Evolutionary conservation across 2,329 filamentous ascomycete genomes (phyloP), one percentile per base, ranked within the genome.

Genomic region (Colletotrichum cuscutae): DNA sequence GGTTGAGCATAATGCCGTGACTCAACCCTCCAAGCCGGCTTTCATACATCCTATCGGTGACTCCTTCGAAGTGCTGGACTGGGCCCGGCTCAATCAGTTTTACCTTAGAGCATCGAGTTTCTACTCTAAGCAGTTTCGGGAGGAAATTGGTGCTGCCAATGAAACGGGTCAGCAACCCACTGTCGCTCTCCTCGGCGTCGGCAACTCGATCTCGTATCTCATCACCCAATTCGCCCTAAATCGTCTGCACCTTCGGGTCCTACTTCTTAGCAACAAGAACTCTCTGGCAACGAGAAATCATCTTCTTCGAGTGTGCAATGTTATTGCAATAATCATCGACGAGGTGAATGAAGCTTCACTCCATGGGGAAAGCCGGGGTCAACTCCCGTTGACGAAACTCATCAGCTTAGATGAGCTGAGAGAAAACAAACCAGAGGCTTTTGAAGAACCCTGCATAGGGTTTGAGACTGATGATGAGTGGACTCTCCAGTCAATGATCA

Each of bases 261-360:
- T 72, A 8, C 28, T 72, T 1, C 65, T 72, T 22, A 72, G 69
- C 22, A 68, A 72, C 58, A 72, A 68, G 58, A 72, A 72, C n/a
- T 59, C 69, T 1, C 9, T 58, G 3, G 58, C 28, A 9, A 72
- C 65, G 4, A 62, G 64, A 12, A 9, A 62, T 2, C 65, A 68
- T n/a, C 37, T 72, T 2, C 69, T 72, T 4, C 28, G n/a, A 5
- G 65, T 53, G 0, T 72, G 69, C 58, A 52, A 63, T 9, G 69
- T 59, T 9, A 57, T 42, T 9, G 58, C 58, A 1, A 26, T 68
- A 7, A 42, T 72, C 30, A 42, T 13, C 3, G 69, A 72, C 19
- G 30, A 58, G 58, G 65, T 65, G 5, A 72, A 58, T n/a, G 58
- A 63, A 28, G 4, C 65, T 5, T 63, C 65, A 5, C 52, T 72